Evolutionary conservation across 805 yeast genomes (phyloP).

Genomic region (Barnettozyma pratensis): DNA sequence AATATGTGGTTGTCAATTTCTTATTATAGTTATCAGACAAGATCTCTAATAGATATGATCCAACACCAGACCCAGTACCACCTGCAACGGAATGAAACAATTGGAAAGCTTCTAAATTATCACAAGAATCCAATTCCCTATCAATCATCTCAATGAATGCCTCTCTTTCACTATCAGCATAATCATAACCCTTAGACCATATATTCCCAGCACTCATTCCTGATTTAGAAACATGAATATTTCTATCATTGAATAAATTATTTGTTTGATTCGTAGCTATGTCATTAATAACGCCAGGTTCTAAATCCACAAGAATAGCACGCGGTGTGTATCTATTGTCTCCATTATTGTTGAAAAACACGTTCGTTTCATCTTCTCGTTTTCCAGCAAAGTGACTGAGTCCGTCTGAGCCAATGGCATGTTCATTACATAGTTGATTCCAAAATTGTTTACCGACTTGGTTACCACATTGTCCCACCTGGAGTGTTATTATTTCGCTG

Average conservation of each 20-base stretch:
- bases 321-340: slow-evolving; percentile 82
- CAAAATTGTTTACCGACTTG: slow-evolving; percentile 92
- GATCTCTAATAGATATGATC: slow-evolving; percentile 73
- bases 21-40: slow-evolving; percentile 78
- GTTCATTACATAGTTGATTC: slow-evolving; percentile 83
- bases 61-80: slow-evolving; percentile 97
- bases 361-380: slow-evolving; percentile 71
- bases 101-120: slow-evolving; percentile 86
- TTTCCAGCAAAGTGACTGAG: slow-evolving; percentile 16
- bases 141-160: slow-evolving; percentile 79
- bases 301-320: slow-evolving; percentile 78
- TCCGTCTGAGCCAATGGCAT: slow-evolving; percentile 56
- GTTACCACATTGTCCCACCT: slow-evolving; percentile 94
- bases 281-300: slow-evolving; percentile 79
- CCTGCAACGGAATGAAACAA: slow-evolving; percentile 94
- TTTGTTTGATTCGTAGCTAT: slow-evolving; percentile 43
- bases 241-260: slow-evolving; percentile 77
- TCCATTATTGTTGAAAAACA: slow-evolving; percentile 76
- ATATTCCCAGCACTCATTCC: slow-evolving; percentile 96
- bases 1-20: slow-evolving; percentile 77
- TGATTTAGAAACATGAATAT: slow-evolving; percentile 68
- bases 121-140: slow-evolving; percentile 86
- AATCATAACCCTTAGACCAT: slow-evolving; percentile 87
- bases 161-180: slow-evolving; percentile 65
- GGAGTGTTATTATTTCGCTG: slow-evolving; percentile 65